phyloP scores from a whole-genome alignment of 805 yeast genomes.

The Cyberlindnera samutprakarnensis region DNA sequence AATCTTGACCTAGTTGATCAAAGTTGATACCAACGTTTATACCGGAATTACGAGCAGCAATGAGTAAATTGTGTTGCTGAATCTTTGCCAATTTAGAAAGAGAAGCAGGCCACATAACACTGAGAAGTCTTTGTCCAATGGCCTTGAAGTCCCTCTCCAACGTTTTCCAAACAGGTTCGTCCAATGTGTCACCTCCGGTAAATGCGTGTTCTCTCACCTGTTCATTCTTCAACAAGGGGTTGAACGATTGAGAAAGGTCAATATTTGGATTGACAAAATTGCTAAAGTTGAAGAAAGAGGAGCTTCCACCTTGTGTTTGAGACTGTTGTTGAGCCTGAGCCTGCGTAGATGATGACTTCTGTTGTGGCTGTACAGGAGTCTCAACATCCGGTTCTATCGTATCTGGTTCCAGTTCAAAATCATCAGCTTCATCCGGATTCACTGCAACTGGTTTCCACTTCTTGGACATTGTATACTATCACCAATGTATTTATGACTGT shows the following conservation, averaged over 20 bases:
- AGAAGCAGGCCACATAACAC: conserved; percentile 36
- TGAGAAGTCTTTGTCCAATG: conserved; percentile 34
- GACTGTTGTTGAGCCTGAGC: conserved; percentile 2
- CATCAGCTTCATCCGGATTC: conserved; percentile 21
- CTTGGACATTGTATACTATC: conserved; percentile 8
- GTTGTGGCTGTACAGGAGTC: conserved; percentile 2
- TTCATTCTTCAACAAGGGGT: conserved; percentile 24
- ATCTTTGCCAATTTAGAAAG: conserved; percentile 22
- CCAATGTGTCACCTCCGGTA: conserved; percentile 63
- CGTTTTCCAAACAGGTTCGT: conserved; percentile 59
- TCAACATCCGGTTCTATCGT: conserved; percentile 20
- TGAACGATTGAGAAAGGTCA: conserved; percentile 23
- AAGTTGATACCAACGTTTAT: conserved; percentile 23
- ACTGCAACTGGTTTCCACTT: conserved; percentile 24
- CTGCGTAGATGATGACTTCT: conserved; percentile 3
- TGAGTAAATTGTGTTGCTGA: conserved; percentile 23
- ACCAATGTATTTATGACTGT: neutral
- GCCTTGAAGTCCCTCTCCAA: conserved; percentile 38
- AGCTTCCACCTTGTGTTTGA: neutral
- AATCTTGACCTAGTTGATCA: conserved; percentile 22
- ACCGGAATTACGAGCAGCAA: conserved; percentile 24
- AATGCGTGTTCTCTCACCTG: conserved; percentile 23
- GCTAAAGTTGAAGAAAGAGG: conserved; percentile 22
- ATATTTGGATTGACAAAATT: conserved; percentile 24
- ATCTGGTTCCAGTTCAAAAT: conserved; percentile 23